Evolutionary conservation across 169 alveolate species (phyloP), one percentile per base, ranked within the genome.

Genomic region (Plasmodium reichenowi): DNA sequence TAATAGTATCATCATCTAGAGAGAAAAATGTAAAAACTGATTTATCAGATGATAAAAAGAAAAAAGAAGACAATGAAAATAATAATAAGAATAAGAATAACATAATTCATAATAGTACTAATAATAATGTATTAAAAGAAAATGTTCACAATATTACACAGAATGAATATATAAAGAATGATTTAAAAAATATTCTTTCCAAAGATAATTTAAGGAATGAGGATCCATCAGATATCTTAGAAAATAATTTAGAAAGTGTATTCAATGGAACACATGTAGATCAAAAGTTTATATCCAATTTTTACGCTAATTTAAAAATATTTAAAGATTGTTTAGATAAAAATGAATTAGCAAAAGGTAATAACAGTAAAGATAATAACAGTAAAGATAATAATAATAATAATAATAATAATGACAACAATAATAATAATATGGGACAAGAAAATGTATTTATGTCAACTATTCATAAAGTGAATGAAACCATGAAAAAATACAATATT

Each of bases 261-360:
- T 26, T 48, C 2, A 72, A 48, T 10, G 43, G 58, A 5, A 43
- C 38, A 15, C 56, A 56, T 59, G 54, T 47, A 0, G 91, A 83
- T 24, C 63, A 83, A 54, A 83, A 68, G 17, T 50, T 83, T 72
- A 83, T 68, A 12, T 68, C 80, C 10, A 83, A 68, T 83, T 83
- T 83, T 38, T 83, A 54, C 48, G 64, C 58, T 13, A 70, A 58
- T 47, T 47, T 83, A n/a, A 68, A 83, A 60, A 15, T 83, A 50
- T 24, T 67, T 22, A 83, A 83, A 20, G 91, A 83, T 15, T 54
- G 70, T 6, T 13, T 54, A 15, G 64, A 45, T 68, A 52, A 67
- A 38, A 78, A 64, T 9, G 45, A 26, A 45, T 13, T 24, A 1
- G 52, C 66, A 9, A 78, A 67, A 0, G 15, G 17, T 22, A 12